These are phyloP conservation scores for Candida ascalaphidarum DNA, from an alignment of 805 yeast genomes.

Conservation along the genomic window DNA sequence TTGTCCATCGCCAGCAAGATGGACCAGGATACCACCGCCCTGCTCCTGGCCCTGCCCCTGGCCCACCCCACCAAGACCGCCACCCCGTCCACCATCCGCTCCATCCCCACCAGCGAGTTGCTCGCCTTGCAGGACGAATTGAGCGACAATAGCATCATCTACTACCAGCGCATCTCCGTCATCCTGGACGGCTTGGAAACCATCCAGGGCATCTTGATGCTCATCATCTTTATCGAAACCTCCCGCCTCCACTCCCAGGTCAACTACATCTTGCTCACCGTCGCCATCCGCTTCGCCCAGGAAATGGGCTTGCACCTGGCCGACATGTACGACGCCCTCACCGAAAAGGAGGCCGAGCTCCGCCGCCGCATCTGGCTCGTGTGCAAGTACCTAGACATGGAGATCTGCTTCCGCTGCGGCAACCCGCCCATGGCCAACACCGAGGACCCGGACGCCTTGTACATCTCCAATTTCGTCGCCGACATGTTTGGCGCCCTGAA, in stretches of 20 bases:
- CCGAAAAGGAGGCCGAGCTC: slow-evolving; percentile 23
- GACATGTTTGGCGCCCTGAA: slow-evolving; percentile 5
- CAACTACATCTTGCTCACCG: slow-evolving; percentile 32
- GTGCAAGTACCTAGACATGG: slow-evolving; percentile 40
- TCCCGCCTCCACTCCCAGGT: slow-evolving; percentile 29
- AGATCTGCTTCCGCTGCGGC: slow-evolving; percentile 37
- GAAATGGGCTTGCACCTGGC: slow-evolving; percentile 49
- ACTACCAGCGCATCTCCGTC: slow-evolving; percentile 42
- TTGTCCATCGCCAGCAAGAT: slow-evolving; percentile 15
- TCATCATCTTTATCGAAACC: slow-evolving; percentile 26
- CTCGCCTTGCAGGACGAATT: slow-evolving; percentile 6
- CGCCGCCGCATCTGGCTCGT: slow-evolving; percentile 42
- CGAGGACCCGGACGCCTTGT: slow-evolving; percentile 23
- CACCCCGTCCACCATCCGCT: not conserved
- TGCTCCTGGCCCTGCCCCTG: slow-evolving; percentile 1
- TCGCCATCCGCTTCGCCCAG: slow-evolving; percentile 45
- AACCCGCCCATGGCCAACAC: slow-evolving; percentile 39
- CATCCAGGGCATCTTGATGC: slow-evolving; percentile 42
- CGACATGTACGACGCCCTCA: slow-evolving; percentile 32
- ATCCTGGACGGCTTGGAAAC: slow-evolving; percentile 44
- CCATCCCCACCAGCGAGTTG: slow-evolving; percentile 2
- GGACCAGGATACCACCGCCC: slow-evolving; percentile 6
- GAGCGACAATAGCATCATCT: slow-evolving; percentile 23
- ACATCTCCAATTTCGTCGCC: slow-evolving; percentile 5
- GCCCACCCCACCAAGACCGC: no score